Base-by-base conservation (phyloP, 768 basidiomycete genomes). In the Dendrothele bispora region DNA sequence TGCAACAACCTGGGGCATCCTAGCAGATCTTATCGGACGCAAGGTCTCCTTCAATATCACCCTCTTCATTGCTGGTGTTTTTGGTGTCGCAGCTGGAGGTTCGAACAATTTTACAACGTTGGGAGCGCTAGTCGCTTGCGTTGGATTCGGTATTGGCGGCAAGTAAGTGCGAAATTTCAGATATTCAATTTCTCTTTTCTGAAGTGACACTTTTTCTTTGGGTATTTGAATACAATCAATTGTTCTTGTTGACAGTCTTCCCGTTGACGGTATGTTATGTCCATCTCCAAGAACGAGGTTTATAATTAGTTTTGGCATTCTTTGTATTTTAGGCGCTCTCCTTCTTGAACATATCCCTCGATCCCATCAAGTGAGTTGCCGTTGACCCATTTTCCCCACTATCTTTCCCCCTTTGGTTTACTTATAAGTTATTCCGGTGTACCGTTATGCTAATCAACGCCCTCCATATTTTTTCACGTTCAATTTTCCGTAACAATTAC, bases 61-160 rank as follows among this genome's bases (percentile, higher is more conserved):
- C 22, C 45, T 68, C 28, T 68, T 67, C 41, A 40, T 68, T 8
- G 65, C 64, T 38, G 76, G 37, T 20, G 73, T 79, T 2, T 82
- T 82, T 54, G 80, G 79, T 7, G 69, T 76, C 38, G 70, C 77
- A 5, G 68, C 76, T 6, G 78, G 74, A 27, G 75, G 68, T n/a
- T 68, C 74, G 10, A 61, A 70, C 4, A 75, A 71, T 53, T 80
- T 79, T 51, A 65, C 69, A 34, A 58, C 72, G 2, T 25, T 49
- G 12, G 40, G 40, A 28, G 52, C 58, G 6, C 58, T 70, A 30
- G 61, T 69, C 18, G 75, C 74, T 15, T 77, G 72, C 52, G 57
- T 75, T 51, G 78, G 75, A 14, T 74, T 79, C 44, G 77, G 77
- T 18, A 57, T 78, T 8, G 76, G 78, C 43, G 78, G 80, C 58